Base-by-base conservation (phyloP, 495 filamentous ascomycete genomes). In the Neurospora sp. region DNA sequence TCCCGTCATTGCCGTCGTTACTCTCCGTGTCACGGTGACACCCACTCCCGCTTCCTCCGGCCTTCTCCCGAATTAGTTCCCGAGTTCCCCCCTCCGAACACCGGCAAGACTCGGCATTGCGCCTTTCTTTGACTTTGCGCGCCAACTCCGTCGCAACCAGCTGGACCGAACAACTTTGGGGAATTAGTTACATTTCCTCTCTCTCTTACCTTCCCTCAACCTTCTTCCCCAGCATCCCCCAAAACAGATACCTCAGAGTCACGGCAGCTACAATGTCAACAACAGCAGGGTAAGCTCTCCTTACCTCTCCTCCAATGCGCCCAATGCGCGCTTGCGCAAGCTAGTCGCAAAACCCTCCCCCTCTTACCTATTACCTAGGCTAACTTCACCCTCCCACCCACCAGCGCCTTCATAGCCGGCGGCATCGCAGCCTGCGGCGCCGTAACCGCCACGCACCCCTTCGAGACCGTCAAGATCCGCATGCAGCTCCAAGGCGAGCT, bases 401-500 rank as follows among this genome's bases (percentile, higher is more conserved):
- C 42, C 71, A 88, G 88, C 71, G 86, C 88, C 65, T 99, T 99
- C 86, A 87, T 98, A 75, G 94, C 96, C 37, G 96, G 96, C 80
- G 96, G 96, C 74, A 92, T 98, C 79, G 96, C 96, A 76, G 96
- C 96, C 70, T 97, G 94, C 83, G 96, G 96, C 75, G 96, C 96
- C 70, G 96, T 99, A 70, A 98, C 96, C 4, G 95, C 96, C 68
- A 99, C 96, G 45, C 96, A 99, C 82, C 93, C 94, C 73, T 98
- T 98, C 85, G 96, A 99, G 83, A 98, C 96, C 8, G 94, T 98
- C 72, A 99, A 99, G 89, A 99, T 98, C 80, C 93, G 95, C 75
- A 88, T 99, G 85, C 96, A 99, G 87, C 84, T 99, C 69, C 96
- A 99, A 80, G 96, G 96, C 80, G 96, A 99, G 85, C 87, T 99